Conservation (phyloP, 2,329 filamentous ascomycete species). For the Beauveria sp. region DNA sequence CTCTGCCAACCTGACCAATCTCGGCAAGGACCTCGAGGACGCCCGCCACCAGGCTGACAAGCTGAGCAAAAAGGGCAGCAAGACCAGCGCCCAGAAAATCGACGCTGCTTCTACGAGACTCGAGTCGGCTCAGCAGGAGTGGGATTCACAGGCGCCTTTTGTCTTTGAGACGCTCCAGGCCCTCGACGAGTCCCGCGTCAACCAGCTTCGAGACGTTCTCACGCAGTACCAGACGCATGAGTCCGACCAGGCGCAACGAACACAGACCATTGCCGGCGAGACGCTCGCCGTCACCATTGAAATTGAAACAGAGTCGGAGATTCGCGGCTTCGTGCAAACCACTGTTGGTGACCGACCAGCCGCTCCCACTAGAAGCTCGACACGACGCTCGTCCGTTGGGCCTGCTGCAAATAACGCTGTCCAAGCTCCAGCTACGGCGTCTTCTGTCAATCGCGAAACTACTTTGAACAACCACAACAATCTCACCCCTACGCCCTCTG, state of each 20-base stretch:
- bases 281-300: constrained; percentile 79
- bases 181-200: constrained; percentile 80
- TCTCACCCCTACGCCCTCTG: constrained; percentile 5
- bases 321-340: constrained; percentile 58
- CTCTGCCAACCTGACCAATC: constrained; percentile 67
- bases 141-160: constrained; percentile 91
- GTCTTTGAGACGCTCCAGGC: constrained; percentile 91
- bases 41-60: constrained; percentile 83
- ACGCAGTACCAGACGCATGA: constrained; percentile 93
- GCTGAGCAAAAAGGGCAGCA: constrained; percentile 68
- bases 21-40: constrained; percentile 79
- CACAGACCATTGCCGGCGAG: constrained; percentile 65
- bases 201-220: constrained; percentile 81
- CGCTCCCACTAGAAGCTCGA: constrained; percentile 31
- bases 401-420: constrained; percentile 12
- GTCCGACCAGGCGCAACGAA: constrained; percentile 74
- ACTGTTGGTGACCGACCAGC: constrained; percentile 29
- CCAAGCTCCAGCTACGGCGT: neutral
- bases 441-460: constrained; percentile 1
- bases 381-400: constrained; percentile 32
- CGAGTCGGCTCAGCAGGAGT: constrained; percentile 73
- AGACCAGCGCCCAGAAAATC: constrained; percentile 69
- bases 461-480: neutral
- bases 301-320: constrained; percentile 79
- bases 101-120: constrained; percentile 65